Percentiles rank a stretch among this genome's conserved stretches.
Evolutionary conservation across 2,329 filamentous ascomycete species (phyloP).

Genomic region (Pezicula neosporulosa): DNA sequence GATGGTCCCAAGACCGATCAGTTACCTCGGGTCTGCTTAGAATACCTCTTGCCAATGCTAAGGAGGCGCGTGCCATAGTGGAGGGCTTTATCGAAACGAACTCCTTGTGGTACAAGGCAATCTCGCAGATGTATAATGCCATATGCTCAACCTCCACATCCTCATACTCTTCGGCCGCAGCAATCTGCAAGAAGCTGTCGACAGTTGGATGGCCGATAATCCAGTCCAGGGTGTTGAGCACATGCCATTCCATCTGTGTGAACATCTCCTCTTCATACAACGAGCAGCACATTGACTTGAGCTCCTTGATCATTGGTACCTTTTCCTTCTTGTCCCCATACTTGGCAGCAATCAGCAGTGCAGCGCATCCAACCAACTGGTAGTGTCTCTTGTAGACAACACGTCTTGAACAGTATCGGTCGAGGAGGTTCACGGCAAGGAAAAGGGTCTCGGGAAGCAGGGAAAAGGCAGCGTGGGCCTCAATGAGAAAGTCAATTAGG

Average conservation of each 20-base stretch:
- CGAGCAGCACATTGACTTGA: slow-evolving; percentile 99
- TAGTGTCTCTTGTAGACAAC: slow-evolving; percentile 99
- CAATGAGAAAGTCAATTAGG: slow-evolving; percentile 95
- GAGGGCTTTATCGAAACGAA: slow-evolving; percentile 93
- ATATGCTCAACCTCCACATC: slow-evolving; percentile 92
- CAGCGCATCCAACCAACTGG: slow-evolving; percentile 93
- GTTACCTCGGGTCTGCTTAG: slow-evolving; percentile 74
- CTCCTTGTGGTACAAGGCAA: slow-evolving; percentile 92
- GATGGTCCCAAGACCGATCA: slow-evolving; percentile 71
- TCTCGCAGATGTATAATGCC: slow-evolving; percentile 90
- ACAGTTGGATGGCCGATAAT: slow-evolving; percentile 93
- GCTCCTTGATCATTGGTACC: slow-evolving; percentile 93
- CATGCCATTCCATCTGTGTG: slow-evolving; percentile 99
- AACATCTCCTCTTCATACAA: slow-evolving; percentile 99
- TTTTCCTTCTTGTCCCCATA: slow-evolving; percentile 98
- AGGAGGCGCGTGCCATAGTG: slow-evolving; percentile 81
- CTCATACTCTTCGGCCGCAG: slow-evolving; percentile 70
- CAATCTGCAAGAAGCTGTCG: slow-evolving; percentile 87
- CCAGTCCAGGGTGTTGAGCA: slow-evolving; percentile 96
- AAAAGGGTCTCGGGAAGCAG: slow-evolving; percentile 93
- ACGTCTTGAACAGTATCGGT: slow-evolving; percentile 95
- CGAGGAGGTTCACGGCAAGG: slow-evolving; percentile 92
- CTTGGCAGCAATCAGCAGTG: slow-evolving; percentile 94
- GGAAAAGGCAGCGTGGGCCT: slow-evolving; percentile 93
- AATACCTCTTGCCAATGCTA: slow-evolving; percentile 84